phyloP scores from a whole-genome alignment of 1,284 basidiomycete species.

The Pseudozyma flocculosa region DNA sequence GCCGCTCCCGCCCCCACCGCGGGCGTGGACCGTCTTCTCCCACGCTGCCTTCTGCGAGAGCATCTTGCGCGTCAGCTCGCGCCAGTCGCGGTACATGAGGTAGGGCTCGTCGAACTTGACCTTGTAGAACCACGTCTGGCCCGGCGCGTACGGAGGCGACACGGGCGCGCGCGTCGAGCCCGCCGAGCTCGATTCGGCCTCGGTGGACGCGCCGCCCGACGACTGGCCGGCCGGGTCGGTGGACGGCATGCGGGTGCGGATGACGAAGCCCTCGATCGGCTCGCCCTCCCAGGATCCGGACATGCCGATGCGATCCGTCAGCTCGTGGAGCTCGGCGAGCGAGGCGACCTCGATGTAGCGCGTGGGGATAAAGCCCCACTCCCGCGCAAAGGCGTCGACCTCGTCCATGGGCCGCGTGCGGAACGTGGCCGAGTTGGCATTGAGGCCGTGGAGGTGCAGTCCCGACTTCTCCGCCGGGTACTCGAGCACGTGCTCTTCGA shows the following conservation, averaged over 20 bases:
- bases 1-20: not conserved
- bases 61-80: slow-evolving; percentile 79
- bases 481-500: slow-evolving; percentile 93
- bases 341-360: slow-evolving; percentile 66
- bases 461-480: slow-evolving; percentile 82
- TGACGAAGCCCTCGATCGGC: slow-evolving; percentile 93
- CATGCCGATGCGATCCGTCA: slow-evolving; percentile 70
- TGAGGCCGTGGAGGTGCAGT: slow-evolving; percentile 83
- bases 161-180: slow-evolving; percentile 7
- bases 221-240: slow-evolving; percentile 57
- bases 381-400: slow-evolving; percentile 71
- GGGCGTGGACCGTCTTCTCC: slow-evolving; percentile 19
- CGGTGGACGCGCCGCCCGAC: slow-evolving; percentile 3
- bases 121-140: slow-evolving; percentile 96
- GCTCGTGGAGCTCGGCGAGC: slow-evolving; percentile 70
- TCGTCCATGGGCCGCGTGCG: slow-evolving; percentile 66
- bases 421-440: slow-evolving; percentile 72
- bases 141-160: slow-evolving; percentile 60
- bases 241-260: slow-evolving; percentile 60
- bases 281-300: slow-evolving; percentile 79
- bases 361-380: slow-evolving; percentile 91
- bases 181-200: not conserved
- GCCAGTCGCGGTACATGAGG: slow-evolving; percentile 96
- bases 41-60: slow-evolving; percentile 36
- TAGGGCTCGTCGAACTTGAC: slow-evolving; percentile 99